Conservation (phyloP, 2,329 filamentous ascomycete genomes). For the Cadophora gregata region DNA sequence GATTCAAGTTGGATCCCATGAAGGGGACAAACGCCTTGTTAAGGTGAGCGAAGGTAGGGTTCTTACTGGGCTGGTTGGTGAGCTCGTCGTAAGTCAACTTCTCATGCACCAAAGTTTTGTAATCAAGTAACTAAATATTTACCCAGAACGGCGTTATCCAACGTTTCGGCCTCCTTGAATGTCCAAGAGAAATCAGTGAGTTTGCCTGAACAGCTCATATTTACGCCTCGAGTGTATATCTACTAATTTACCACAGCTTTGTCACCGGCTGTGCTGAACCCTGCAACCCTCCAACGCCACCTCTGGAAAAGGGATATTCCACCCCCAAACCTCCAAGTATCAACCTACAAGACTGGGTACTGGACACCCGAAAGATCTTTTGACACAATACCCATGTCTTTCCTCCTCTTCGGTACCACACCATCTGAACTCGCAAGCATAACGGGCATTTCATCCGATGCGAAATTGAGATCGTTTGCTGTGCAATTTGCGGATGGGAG, state of each 20-base stretch:
- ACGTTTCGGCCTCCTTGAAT: slow-evolving; percentile 29
- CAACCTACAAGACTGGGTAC: slow-evolving; percentile 27
- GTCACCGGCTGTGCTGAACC: not conserved
- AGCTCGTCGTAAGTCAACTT: slow-evolving; percentile 14
- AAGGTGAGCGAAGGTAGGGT: slow-evolving; percentile 13
- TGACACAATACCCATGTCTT: slow-evolving; percentile 22
- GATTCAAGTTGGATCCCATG: slow-evolving; percentile 13
- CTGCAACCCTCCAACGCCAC: slow-evolving; percentile 16
- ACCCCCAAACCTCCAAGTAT: slow-evolving; percentile 15
- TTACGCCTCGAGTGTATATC: not conserved
- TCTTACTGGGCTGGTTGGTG: slow-evolving; percentile 23
- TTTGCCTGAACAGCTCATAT: not conserved
- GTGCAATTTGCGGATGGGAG: slow-evolving; percentile 20
- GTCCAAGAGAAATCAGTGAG: slow-evolving; percentile 16
- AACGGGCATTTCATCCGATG: slow-evolving; percentile 25
- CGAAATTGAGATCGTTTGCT: slow-evolving; percentile 10
- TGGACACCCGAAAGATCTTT: slow-evolving; percentile 26
- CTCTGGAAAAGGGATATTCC: slow-evolving; percentile 27
- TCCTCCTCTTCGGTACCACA: slow-evolving; percentile 22
- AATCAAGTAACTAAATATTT: not conserved
- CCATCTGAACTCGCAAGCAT: slow-evolving; percentile 14
- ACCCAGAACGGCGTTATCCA: slow-evolving; percentile 27
- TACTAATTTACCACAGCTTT: not conserved
- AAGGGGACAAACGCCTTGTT: slow-evolving; percentile 22
- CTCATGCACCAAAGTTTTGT: too few relatives aligned